Conservation (phyloP, 345 rosid species). For the Kernera saxatilis region DNA sequence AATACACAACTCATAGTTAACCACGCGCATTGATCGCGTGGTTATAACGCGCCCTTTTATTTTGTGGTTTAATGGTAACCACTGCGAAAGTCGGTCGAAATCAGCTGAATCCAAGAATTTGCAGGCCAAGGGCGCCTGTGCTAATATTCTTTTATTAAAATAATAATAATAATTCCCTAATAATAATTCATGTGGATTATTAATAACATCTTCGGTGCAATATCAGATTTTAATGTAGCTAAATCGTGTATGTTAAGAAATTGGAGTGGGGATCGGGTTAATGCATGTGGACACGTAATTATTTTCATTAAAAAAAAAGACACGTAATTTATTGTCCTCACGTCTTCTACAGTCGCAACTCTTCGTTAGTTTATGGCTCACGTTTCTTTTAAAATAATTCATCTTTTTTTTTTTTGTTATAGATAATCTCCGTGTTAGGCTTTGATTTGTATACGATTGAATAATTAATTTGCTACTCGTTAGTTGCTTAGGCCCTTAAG, state of each 20-base stretch:
- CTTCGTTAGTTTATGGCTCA: background rate
- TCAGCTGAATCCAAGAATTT: background rate
- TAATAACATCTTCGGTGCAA: no score
- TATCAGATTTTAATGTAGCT: background rate
- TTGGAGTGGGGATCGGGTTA: background rate
- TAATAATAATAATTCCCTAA: no score
- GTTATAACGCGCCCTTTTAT: no score
- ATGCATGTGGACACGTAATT: constrained; percentile 16
- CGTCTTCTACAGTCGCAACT: constrained; percentile 12
- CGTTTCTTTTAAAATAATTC: background rate
- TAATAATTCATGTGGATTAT: no score
- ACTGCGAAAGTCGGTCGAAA: background rate
- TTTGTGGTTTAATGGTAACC: no score
- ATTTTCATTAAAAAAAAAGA: background rate
- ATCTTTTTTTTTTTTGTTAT: background rate
- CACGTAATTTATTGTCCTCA: constrained; percentile 16
- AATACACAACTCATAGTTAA: background rate
- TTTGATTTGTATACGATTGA: background rate
- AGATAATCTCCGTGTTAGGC: background rate
- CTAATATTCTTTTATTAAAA: no score
- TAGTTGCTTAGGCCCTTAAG: background rate
- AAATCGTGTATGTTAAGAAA: background rate
- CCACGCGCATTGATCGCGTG: background rate
- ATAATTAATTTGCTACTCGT: background rate
- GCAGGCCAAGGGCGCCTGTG: background rate